These are phyloP conservation scores for Metschnikowia colocasiae DNA, from an alignment of 805 yeast species.

Conservation along the genomic window DNA sequence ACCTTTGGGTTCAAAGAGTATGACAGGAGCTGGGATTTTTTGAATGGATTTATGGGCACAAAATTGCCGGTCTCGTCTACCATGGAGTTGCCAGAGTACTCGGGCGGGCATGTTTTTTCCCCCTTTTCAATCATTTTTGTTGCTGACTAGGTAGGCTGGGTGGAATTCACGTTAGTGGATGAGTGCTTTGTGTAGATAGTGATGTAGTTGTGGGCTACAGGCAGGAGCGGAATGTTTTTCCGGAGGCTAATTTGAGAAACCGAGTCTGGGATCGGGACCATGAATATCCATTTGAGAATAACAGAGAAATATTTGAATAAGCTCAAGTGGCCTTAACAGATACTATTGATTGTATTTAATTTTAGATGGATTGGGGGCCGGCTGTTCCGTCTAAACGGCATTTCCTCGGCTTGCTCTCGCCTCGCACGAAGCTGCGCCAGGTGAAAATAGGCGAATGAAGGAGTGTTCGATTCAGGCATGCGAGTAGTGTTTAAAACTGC, in stretches of 20 bases:
- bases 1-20: slow-evolving; percentile 36
- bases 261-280: background rate
- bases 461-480: background rate
- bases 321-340: too few relatives aligned
- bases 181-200: slow-evolving; percentile 4
- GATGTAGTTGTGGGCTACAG: slow-evolving; percentile 2
- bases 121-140: slow-evolving; percentile 1
- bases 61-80: slow-evolving; percentile 11
- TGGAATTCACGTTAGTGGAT: background rate
- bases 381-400: background rate
- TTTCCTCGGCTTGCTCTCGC: slow-evolving; percentile 1
- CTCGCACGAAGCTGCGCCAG: background rate
- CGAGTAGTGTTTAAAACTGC: background rate
- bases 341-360: too few relatives aligned
- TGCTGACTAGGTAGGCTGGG: background rate
- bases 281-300: background rate
- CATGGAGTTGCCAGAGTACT: slow-evolving; percentile 7
- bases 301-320: background rate
- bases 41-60: slow-evolving; percentile 24
- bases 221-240: slow-evolving; percentile 4
- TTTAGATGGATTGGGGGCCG: background rate
- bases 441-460: background rate
- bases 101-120: background rate
- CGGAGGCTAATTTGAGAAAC: background rate
- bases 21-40: slow-evolving; percentile 24